These are phyloP conservation scores for Musa acuminata DNA, from an alignment of 176 grass and related monocot species.

Conservation along the genomic window DNA sequence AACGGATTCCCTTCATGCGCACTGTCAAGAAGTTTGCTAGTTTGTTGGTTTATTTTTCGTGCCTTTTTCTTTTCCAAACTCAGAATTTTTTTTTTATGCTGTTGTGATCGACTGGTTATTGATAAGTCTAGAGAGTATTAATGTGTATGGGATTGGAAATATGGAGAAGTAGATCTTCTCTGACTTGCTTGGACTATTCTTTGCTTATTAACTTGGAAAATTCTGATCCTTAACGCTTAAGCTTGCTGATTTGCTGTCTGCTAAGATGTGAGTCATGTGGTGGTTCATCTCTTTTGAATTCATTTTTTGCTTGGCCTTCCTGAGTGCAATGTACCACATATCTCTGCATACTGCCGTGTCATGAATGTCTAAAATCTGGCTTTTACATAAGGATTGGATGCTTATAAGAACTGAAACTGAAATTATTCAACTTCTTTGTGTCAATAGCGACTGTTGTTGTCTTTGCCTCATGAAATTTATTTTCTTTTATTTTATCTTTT, in stretches of 20 bases:
- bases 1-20: neutral
- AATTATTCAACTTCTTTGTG: too few species aligned
- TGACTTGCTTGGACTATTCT: neutral
- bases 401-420: too few species aligned
- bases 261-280: neutral
- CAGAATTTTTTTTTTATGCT: neutral
- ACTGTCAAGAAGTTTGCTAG: neutral
- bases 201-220: neutral
- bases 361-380: too few species aligned
- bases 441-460: too few species aligned
- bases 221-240: neutral
- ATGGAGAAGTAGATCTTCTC: neutral
- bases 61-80: neutral
- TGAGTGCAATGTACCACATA: too few species aligned
- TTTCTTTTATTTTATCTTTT: too few species aligned
- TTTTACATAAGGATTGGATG: too few species aligned
- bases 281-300: neutral
- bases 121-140: neutral
- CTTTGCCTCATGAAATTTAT: too few species aligned
- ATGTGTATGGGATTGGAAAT: neutral
- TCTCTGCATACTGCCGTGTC: too few species aligned
- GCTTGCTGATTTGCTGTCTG: neutral
- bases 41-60: too few species aligned
- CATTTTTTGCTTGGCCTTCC: neutral
- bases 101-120: neutral